Conservation (phyloP, 1,139 yeast species). For the Nakaseomyces uthaithaninus region DNA sequence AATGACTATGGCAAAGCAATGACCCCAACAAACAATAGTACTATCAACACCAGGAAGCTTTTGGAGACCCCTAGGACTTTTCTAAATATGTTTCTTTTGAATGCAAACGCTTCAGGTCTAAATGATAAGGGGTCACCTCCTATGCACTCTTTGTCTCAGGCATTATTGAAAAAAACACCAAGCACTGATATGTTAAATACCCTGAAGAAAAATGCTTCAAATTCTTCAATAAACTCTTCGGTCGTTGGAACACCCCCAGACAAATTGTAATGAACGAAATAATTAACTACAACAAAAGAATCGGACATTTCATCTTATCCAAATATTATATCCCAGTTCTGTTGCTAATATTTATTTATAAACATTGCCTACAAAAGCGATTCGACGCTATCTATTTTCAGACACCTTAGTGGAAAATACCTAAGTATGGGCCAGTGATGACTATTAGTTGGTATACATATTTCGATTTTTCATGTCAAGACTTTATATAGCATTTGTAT, state of each 20-base stretch:
- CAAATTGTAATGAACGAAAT: background rate
- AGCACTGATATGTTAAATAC: background rate
- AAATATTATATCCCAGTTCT: no score
- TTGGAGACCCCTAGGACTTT: conserved; percentile 13
- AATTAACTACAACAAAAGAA: no score
- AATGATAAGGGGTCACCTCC: conserved; percentile 5
- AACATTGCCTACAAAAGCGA: no score
- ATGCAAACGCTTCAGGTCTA: background rate
- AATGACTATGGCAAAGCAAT: background rate
- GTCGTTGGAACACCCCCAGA: background rate
- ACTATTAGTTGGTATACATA: no score
- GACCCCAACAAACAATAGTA: conserved; percentile 5
- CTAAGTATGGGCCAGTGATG: no score
- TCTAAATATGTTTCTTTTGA: conserved; percentile 11
- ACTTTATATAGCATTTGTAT: no score
- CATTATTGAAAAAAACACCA: background rate
- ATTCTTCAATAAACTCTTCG: conserved; percentile 3
- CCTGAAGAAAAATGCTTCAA: conserved; percentile 1
- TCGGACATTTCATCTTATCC: no score
- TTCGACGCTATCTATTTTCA: no score
- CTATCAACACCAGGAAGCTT: conserved; percentile 3
- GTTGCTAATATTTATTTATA: no score
- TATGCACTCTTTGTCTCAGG: background rate
- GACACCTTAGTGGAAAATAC: no score
- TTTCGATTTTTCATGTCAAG: no score